Percentiles rank a stretch among this genome's conserved stretches.
phyloP scores from a whole-genome alignment of 2,329 filamentous ascomycete species.

The Leptographium wingfieldii region DNA sequence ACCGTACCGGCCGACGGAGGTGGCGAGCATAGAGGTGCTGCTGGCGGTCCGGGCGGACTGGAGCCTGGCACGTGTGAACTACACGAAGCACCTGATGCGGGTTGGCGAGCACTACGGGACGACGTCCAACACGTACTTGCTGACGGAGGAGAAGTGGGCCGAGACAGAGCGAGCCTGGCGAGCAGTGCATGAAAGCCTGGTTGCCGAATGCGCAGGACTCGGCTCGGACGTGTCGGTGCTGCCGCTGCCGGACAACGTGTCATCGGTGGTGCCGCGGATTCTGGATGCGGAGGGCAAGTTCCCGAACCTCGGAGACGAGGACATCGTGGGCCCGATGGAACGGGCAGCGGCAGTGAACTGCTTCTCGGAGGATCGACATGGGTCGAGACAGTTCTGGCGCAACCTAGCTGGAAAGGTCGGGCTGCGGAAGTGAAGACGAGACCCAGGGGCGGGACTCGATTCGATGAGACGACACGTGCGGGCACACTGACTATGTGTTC shows the following conservation, averaged over 20 bases:
- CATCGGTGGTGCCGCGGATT: constrained; percentile 55
- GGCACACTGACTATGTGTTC: no score
- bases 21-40: constrained; percentile 42
- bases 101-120: constrained; percentile 83
- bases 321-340: constrained; percentile 89
- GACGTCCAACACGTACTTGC: constrained; percentile 75
- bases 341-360: constrained; percentile 27
- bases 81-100: constrained; percentile 76
- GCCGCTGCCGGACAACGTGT: constrained; percentile 38
- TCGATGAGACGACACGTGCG: no score
- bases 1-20: constrained; percentile 56
- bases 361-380: constrained; percentile 24
- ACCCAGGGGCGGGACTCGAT: no score
- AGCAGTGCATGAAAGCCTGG: constrained; percentile 51
- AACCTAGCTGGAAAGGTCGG: constrained; percentile 33
- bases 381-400: constrained; percentile 30
- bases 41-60: constrained; percentile 63
- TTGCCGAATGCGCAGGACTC: constrained; percentile 26
- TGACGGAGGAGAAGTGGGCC: constrained; percentile 83
- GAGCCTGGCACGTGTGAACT: constrained; percentile 73
- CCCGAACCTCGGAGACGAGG: constrained; percentile 74
- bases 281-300: constrained; percentile 73
- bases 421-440: constrained; percentile 16
- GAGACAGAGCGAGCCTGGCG: constrained; percentile 68
- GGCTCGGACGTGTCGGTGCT: constrained; percentile 20